Percentiles rank a stretch among this genome's conserved stretches.
These are phyloP conservation scores for Protomyces arabidopsidicola DNA, from an alignment of 1,139 yeast genomes.

Conservation along the genomic window DNA sequence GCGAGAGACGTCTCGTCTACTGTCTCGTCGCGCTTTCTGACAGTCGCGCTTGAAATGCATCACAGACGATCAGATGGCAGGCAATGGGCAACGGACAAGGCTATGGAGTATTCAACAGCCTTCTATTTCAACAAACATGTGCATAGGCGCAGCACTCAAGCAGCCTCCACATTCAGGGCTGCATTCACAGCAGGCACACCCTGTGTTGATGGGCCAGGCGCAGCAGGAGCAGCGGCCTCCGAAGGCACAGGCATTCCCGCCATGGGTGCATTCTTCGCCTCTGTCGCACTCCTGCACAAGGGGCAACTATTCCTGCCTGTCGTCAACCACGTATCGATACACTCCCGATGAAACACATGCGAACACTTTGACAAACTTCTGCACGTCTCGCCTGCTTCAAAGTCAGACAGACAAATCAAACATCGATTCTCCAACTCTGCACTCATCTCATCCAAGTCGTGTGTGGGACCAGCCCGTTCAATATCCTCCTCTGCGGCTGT, in stretches of 20 bases:
- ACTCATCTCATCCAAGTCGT: conserved; percentile 32
- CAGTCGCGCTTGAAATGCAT: not conserved
- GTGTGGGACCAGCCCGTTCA: conserved; percentile 42
- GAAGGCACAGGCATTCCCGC: not conserved
- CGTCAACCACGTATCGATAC: conserved; percentile 56
- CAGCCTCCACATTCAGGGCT: too few relatives aligned
- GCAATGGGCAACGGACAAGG: too few relatives aligned
- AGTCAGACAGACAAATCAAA: conserved; percentile 51
- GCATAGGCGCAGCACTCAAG: too few relatives aligned
- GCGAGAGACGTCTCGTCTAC: not conserved
- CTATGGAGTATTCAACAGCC: too few relatives aligned
- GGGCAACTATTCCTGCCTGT: conserved; percentile 57
- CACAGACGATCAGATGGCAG: too few relatives aligned
- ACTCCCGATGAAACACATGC: conserved; percentile 51
- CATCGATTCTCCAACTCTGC: conserved; percentile 42
- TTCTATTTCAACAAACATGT: too few relatives aligned
- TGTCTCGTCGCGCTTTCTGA: too few relatives aligned
- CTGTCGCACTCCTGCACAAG: conserved; percentile 40
- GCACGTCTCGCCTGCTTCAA: conserved; percentile 46
- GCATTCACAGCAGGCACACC: too few relatives aligned
- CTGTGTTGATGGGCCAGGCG: not conserved
- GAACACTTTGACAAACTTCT: conserved; percentile 46
- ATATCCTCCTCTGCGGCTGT: conserved; percentile 46
- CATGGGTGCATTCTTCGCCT: conserved; percentile 3
- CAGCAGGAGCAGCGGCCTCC: not conserved